A percentile compares a stretch with the other conserved stretches of the same genome.
These are phyloP conservation scores for Rhodotorula sp. DNA, from an alignment of 1,284 basidiomycete species.

Conservation along the genomic window DNA sequence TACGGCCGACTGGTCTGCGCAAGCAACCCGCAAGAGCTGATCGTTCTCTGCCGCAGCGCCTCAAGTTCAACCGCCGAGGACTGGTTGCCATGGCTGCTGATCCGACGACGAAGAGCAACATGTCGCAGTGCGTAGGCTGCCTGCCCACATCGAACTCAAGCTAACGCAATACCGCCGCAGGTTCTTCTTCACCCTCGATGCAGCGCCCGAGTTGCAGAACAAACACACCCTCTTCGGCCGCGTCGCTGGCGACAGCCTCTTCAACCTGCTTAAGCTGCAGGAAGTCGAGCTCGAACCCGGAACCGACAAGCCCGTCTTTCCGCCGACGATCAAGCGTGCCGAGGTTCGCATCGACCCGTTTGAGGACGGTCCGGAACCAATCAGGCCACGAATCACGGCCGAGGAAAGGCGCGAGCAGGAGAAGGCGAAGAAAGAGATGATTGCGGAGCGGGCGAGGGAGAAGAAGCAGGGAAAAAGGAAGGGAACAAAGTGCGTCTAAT, in stretches of 20 bases:
- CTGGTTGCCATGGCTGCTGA: slow-evolving; percentile 92
- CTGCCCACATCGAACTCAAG: too few relatives aligned
- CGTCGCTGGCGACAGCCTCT: slow-evolving; percentile 48
- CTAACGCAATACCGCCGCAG: slow-evolving; percentile 50
- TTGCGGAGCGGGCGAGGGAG: slow-evolving; percentile 71
- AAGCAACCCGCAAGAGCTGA: neutral
- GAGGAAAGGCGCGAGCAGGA: slow-evolving; percentile 81
- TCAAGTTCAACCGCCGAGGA: slow-evolving; percentile 77
- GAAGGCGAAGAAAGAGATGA: slow-evolving; percentile 69
- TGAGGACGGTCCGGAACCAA: slow-evolving; percentile 60
- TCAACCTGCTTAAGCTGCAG: slow-evolving; percentile 60
- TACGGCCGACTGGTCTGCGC: neutral
- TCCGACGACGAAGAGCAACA: slow-evolving; percentile 55
- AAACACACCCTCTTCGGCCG: slow-evolving; percentile 47
- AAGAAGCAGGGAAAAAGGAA: slow-evolving; percentile 57
- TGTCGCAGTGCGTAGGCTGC: slow-evolving; percentile 51
- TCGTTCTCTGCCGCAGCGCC: slow-evolving; percentile 63
- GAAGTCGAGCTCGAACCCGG: slow-evolving; percentile 72
- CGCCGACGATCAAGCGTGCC: slow-evolving; percentile 72
- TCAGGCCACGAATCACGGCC: slow-evolving; percentile 92
- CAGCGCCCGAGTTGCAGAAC: slow-evolving; percentile 71
- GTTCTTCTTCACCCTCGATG: slow-evolving; percentile 83
- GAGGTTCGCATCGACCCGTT: slow-evolving; percentile 59
- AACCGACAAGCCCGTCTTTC: slow-evolving; percentile 71
- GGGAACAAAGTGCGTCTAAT: slow-evolving; percentile 62